Evolutionary conservation across 495 filamentous ascomycete genomes (phyloP), one percentile per base, ranked within the genome.

Genomic region (Letharia lupina): DNA sequence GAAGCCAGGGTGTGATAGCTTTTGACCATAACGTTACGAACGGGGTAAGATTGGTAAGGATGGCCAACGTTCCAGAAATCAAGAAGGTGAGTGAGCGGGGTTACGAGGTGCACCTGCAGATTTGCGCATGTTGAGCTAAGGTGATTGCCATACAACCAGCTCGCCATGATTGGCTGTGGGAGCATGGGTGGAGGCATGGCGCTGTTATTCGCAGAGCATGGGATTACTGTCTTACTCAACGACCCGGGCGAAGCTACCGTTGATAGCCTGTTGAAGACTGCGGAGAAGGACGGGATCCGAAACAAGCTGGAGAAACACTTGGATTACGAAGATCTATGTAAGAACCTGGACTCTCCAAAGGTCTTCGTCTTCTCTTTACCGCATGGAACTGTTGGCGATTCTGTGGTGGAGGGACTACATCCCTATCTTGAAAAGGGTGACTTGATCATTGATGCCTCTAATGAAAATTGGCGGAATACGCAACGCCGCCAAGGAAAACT

Each of bases 381-480:
- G 0, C 88, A 91, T 65, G 87, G 89, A n/a, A 73, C 71, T n/a
- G 82, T 84, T 1, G 87, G 82, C 15, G 89, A 91, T 70, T 80
- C 77, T 0, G 87, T 88, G n/a, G 73, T 91, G 7, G 80, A 79
- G 5, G 79, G 79, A 62, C 75, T 91, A 12, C 77, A 79, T 59
- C 78, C 77, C 3, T 78, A 83, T 62, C 73, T 91, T 16, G 78
- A 81, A 40, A 76, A 73, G 35, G 86, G 86, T 10, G 88, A 91
- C 71, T 83, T 91, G 59, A 86, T 92, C 61, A 77, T 91, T 12
- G 88, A 91, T 71, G 85, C 84, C 28, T 85, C 84, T 0, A 91
- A 91, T 67, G 87, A 91, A 75, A 78, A 89, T 68, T 91, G 84
- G 68, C 75, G 81, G 41, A 85, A 81, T n/a, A 90, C 88, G 0